These are phyloP conservation scores for Rhizopogon rudus DNA, from an alignment of 768 basidiomycete genomes.

Conservation along the genomic window DNA sequence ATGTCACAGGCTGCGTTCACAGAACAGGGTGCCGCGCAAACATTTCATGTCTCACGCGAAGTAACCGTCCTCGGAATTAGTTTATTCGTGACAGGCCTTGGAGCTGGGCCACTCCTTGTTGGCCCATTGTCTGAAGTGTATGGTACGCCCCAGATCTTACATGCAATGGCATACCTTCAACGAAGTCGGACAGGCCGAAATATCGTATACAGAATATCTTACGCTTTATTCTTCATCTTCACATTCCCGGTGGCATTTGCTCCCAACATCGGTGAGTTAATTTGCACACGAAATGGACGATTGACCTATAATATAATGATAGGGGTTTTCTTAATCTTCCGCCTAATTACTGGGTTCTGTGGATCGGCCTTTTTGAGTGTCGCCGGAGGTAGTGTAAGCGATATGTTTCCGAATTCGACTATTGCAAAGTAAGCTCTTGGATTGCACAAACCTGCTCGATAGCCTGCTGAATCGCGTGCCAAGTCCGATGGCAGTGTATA, in stretches of 20 bases:
- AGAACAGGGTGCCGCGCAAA: constrained; percentile 48
- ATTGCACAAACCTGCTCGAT: neutral
- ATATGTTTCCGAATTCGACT: constrained; percentile 48
- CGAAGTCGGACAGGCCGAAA: constrained; percentile 45
- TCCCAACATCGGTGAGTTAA: constrained; percentile 46
- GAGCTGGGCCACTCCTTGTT: constrained; percentile 29
- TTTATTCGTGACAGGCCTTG: constrained; percentile 37
- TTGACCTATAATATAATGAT: neutral
- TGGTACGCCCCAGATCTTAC: constrained; percentile 10
- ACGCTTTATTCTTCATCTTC: constrained; percentile 53
- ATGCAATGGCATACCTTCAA: neutral
- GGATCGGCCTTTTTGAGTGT: constrained; percentile 58
- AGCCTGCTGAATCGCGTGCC: constrained; percentile 4
- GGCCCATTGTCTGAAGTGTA: constrained; percentile 39
- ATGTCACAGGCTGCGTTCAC: constrained; percentile 51
- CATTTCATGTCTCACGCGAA: constrained; percentile 49
- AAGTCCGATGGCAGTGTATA: constrained; percentile 56
- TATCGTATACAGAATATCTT: constrained; percentile 58
- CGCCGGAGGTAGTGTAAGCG: constrained; percentile 55
- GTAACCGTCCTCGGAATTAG: constrained; percentile 47
- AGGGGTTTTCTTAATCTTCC: constrained; percentile 61
- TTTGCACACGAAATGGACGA: neutral
- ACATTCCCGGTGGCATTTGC: constrained; percentile 74
- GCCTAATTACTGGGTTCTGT: constrained; percentile 50
- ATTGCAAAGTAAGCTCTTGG: constrained; percentile 49